Evolutionary conservation across 2,329 filamentous ascomycete genomes (phyloP), one percentile per base, ranked within the genome.

Genomic region (Beauveria sp.): DNA sequence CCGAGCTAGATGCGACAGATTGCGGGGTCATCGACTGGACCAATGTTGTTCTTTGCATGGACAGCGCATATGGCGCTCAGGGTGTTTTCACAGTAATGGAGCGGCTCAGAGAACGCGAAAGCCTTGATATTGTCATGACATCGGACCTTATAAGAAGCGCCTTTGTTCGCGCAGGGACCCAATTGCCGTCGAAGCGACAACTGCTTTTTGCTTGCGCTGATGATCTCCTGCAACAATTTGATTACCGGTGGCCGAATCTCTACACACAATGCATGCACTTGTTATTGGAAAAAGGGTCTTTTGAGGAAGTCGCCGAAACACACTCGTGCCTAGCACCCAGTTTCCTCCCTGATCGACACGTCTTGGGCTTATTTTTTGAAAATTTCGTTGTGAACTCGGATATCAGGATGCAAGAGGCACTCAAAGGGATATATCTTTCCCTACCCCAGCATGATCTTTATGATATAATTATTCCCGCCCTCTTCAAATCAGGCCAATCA

Each of bases 251-350:
- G 82, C 81, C 82, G 1, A 67, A 75, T 14, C 68, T 84, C 2
- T 84, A 85, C 65, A 85, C 65, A n/a, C 78, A 72, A n/a, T 66
- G 79, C 14, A 66, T 85, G 20, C 70, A 75, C 22, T 71, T 73
- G 64, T 77, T 78, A 52, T 70, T 85, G 5, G 70, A 68, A 1
- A 73, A 72, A 28, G 71, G 28, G 3, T 49, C 47, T 7, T 53
- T 52, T 16, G 24, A 53, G 26, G 26, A 60, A 34, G 77, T 74
- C 8, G 61, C 80, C 50, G 70, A 71, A 30, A 84, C 82, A 81
- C 81, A 84, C 64, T 45, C 78, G 5, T 74, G 72, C 5, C 68
- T 85, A 22, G 72, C 70, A 38, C 71, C 76, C 5, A 72, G 69
- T 12, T 81, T 82, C 63, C 73, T 74, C 8, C 75, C 79, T 1